These are phyloP conservation scores for Paramyrothecium sp. DNA, from an alignment of 2,329 filamentous ascomycete species.

Conservation along the genomic window DNA sequence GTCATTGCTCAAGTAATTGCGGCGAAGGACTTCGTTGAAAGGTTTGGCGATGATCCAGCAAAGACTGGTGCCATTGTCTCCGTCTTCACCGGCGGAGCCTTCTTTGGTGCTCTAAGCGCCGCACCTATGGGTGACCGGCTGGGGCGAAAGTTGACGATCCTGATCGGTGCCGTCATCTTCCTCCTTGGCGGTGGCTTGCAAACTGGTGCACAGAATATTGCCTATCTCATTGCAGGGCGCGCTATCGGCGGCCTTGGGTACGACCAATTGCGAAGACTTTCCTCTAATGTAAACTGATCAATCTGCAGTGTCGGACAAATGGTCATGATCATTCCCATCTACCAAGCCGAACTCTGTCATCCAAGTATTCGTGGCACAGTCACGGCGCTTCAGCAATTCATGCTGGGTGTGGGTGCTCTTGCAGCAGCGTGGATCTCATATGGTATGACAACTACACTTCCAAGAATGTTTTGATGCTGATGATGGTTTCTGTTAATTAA, in stretches of 20 bases:
- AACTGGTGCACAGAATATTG: constrained; percentile 58
- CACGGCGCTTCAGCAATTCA: constrained; percentile 75
- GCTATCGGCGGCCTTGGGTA: constrained; percentile 62
- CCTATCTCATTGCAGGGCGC: constrained; percentile 68
- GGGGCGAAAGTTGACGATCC: constrained; percentile 69
- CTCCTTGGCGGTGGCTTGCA: constrained; percentile 70
- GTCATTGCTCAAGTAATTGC: constrained; percentile 21
- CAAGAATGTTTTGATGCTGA: no score
- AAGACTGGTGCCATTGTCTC: constrained; percentile 48
- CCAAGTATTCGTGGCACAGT: constrained; percentile 72
- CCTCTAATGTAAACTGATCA: background rate
- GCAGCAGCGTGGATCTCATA: constrained; percentile 71
- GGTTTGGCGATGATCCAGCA: constrained; percentile 5
- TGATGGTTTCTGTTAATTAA: background rate
- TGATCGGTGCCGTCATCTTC: constrained; percentile 68
- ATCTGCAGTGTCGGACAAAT: background rate
- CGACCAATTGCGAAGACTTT: constrained; percentile 6
- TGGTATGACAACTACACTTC: constrained; percentile 37
- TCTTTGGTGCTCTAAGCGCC: constrained; percentile 65
- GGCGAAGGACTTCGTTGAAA: constrained; percentile 1
- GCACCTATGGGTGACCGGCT: constrained; percentile 63
- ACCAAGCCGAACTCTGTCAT: constrained; percentile 76
- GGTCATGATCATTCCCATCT: constrained; percentile 48
- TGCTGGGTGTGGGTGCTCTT: constrained; percentile 72
- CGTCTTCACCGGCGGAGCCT: constrained; percentile 72